phyloP scores from a whole-genome alignment of 1,284 basidiomycete genomes.

The Amylostereum areolatum region DNA sequence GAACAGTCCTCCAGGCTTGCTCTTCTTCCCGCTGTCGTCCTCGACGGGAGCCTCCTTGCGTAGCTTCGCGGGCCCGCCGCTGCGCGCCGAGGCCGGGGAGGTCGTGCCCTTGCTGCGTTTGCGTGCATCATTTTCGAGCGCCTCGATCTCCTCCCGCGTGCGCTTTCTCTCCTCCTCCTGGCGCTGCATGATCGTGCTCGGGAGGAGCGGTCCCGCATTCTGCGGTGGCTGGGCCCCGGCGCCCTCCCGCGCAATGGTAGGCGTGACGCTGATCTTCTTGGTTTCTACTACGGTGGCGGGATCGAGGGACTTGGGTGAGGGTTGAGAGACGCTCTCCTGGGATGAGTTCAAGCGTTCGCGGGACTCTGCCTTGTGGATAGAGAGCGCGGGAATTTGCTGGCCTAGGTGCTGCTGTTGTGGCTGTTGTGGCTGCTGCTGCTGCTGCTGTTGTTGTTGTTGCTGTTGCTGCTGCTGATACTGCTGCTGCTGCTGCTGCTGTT shows the following conservation, averaged over 20 bases:
- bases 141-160: conserved; percentile 53
- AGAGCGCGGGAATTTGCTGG: background rate
- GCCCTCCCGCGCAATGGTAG: conserved; percentile 10
- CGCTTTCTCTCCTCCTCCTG: conserved; percentile 57
- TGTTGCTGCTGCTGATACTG: conserved; percentile 18
- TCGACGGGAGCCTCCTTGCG: conserved; percentile 33
- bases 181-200: conserved; percentile 42
- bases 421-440: conserved; percentile 8
- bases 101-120: conserved; percentile 50
- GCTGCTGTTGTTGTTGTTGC: conserved; percentile 25
- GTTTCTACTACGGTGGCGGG: conserved; percentile 12
- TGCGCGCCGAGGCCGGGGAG: conserved; percentile 18
- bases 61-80: conserved; percentile 44
- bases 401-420: conserved; percentile 10
- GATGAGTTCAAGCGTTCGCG: conserved; percentile 8
- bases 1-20: conserved; percentile 66
- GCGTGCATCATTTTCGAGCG: conserved; percentile 48
- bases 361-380: conserved; percentile 5
- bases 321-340: conserved; percentile 7
- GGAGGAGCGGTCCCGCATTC: conserved; percentile 30
- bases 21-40: conserved; percentile 49
- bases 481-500: conserved; percentile 17
- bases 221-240: conserved; percentile 5
- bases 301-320: conserved; percentile 10
- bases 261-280: conserved; percentile 14